These are phyloP conservation scores for Galerina sulciceps DNA, from an alignment of 768 basidiomycete genomes.

Conservation along the genomic window DNA sequence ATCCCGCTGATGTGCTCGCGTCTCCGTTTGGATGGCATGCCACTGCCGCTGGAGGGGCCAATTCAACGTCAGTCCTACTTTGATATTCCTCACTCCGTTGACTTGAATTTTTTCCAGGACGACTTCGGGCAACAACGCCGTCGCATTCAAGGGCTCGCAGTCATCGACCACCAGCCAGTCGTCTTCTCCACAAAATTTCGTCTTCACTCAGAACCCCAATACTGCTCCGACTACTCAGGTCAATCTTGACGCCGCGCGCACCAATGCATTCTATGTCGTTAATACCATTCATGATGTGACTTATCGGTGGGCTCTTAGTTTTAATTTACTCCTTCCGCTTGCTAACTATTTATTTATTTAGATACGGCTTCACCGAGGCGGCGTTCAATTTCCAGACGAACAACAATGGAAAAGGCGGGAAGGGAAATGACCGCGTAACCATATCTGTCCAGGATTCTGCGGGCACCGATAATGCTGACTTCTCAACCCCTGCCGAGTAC, in stretches of 20 bases:
- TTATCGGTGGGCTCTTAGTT: conserved; percentile 20
- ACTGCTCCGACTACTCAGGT: conserved; percentile 37
- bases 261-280: conserved; percentile 61
- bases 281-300: conserved; percentile 59
- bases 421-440: conserved; percentile 57
- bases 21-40: conserved; percentile 52
- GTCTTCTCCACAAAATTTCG: conserved; percentile 39
- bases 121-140: conserved; percentile 31
- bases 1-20: conserved; percentile 50
- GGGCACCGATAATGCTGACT: conserved; percentile 49
- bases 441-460: conserved; percentile 56
- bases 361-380: conserved; percentile 58
- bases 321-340: too few relatives aligned
- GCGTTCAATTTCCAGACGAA: conserved; percentile 54
- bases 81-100: not conserved
- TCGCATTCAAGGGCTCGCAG: conserved; percentile 33
- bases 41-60: conserved; percentile 20
- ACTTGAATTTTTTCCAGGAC: not conserved
- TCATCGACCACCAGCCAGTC: conserved; percentile 40
- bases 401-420: conserved; percentile 62
- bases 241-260: conserved; percentile 56
- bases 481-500: conserved; percentile 31
- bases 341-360: not conserved
- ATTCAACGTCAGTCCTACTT: not conserved
- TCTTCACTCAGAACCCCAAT: conserved; percentile 36